phyloP scores from a whole-genome alignment of 2,329 filamentous ascomycete species.

The Sclerotinia minor region DNA sequence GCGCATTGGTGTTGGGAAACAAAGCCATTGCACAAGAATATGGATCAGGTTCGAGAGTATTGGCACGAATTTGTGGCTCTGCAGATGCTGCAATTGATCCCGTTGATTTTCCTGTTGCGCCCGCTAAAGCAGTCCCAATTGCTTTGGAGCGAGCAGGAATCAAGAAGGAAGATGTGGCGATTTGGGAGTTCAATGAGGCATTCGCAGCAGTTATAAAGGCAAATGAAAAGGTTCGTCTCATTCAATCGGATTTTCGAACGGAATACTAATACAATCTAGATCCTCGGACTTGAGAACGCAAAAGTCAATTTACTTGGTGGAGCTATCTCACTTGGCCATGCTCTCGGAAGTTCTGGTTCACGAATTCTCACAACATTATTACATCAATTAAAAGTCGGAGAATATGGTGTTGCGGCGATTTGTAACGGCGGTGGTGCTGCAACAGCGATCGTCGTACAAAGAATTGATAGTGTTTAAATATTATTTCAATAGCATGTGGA shows the following conservation, averaged over 20 bases:
- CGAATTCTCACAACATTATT: conserved; percentile 86
- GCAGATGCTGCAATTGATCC: conserved; percentile 89
- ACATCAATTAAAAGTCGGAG: conserved; percentile 84
- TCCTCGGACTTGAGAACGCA: conserved; percentile 70
- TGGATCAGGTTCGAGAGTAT: conserved; percentile 72
- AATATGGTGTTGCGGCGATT: conserved; percentile 94
- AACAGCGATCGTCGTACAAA: conserved; percentile 87
- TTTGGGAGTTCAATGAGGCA: conserved; percentile 99
- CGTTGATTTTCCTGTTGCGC: conserved; percentile 92
- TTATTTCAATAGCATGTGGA: conserved; percentile 2
- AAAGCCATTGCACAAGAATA: conserved; percentile 79
- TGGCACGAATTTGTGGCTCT: conserved; percentile 82
- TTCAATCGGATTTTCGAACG: neutral
- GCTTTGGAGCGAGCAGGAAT: conserved; percentile 87
- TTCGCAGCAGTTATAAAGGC: conserved; percentile 95
- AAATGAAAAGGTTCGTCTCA: conserved; percentile 70
- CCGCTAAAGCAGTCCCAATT: conserved; percentile 87
- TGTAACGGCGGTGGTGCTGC: conserved; percentile 96
- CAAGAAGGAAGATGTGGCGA: conserved; percentile 82
- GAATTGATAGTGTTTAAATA: conserved; percentile 53
- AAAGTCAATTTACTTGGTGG: conserved; percentile 87
- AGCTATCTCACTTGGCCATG: conserved; percentile 89
- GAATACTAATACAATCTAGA: conserved; percentile 32
- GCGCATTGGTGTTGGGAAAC: conserved; percentile 81
- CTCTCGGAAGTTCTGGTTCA: conserved; percentile 88